These are phyloP conservation scores for Thalassiosira allenii DNA, from an alignment of 352 stramenopile species.

Conservation along the genomic window DNA sequence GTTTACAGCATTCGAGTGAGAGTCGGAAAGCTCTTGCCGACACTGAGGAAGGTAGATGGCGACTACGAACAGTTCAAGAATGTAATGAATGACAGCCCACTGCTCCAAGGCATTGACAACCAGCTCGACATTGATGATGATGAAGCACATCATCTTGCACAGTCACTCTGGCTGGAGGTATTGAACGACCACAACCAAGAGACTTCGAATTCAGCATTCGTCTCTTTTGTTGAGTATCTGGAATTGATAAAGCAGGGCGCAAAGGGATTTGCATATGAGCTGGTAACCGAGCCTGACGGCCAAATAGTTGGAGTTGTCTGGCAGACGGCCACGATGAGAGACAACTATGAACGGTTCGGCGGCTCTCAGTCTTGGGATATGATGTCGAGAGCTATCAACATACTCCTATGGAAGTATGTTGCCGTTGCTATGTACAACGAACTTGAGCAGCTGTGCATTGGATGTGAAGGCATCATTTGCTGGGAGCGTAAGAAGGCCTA, in stretches of 20 bases:
- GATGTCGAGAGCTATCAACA: constrained; percentile 43
- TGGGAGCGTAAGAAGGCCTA: constrained; percentile 27
- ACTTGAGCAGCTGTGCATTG: constrained; percentile 31
- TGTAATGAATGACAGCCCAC: background rate
- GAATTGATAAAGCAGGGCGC: constrained; percentile 12
- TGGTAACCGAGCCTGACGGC: background rate
- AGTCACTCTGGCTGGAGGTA: constrained; percentile 19
- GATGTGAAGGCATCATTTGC: constrained; percentile 45
- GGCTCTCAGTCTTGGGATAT: constrained; percentile 36
- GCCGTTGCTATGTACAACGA: constrained; percentile 35
- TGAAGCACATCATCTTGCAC: constrained; percentile 23
- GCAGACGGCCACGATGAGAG: constrained; percentile 43
- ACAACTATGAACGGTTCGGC: constrained; percentile 48
- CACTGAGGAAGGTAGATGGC: background rate
- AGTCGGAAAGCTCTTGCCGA: background rate
- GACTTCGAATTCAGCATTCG: background rate
- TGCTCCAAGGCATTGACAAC: constrained; percentile 29
- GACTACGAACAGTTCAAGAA: constrained; percentile 27
- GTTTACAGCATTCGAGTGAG: constrained; percentile 3
- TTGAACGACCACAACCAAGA: background rate
- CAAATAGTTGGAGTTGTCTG: constrained; percentile 32
- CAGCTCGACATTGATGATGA: constrained; percentile 17
- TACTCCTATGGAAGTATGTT: constrained; percentile 46
- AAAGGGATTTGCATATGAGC: constrained; percentile 21
- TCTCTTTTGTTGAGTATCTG: constrained; percentile 28